Evolutionary conservation across 345 rosid species (phyloP).

Genomic region (Chamaenerion angustifolium): DNA sequence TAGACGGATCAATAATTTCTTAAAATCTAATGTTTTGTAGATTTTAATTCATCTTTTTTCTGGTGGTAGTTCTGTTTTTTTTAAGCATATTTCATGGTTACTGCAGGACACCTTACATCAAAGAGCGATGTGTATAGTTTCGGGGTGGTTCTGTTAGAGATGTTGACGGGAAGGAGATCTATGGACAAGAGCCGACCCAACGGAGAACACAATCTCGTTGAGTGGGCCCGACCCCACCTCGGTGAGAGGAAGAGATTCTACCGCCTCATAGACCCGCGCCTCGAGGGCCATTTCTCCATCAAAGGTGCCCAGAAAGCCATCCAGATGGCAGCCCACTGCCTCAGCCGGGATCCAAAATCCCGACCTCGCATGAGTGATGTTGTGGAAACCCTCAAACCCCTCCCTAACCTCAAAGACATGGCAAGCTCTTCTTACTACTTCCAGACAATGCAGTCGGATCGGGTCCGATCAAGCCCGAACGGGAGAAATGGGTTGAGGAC

Average conservation of each 20-base stretch:
- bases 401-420: slow-evolving; percentile 68
- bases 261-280: slow-evolving; percentile 72
- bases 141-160: slow-evolving; percentile 79
- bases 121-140: slow-evolving; percentile 84
- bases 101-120: slow-evolving; percentile 56
- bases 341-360: slow-evolving; percentile 80
- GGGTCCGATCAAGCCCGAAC: slow-evolving; percentile 11
- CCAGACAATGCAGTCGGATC: slow-evolving; percentile 19
- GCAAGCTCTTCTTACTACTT: slow-evolving; percentile 36
- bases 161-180: slow-evolving; percentile 70
- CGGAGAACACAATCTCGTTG: slow-evolving; percentile 87
- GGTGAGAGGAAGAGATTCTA: slow-evolving; percentile 65
- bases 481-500: slow-evolving; percentile 19
- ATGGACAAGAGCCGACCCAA: slow-evolving; percentile 91
- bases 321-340: slow-evolving; percentile 74
- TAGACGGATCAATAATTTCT: too few species aligned
- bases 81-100: background rate
- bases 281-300: slow-evolving; percentile 84
- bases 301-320: slow-evolving; percentile 82
- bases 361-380: slow-evolving; percentile 92
- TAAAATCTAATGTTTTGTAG: too few species aligned
- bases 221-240: slow-evolving; percentile 88
- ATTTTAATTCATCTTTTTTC: too few species aligned
- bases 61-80: background rate
- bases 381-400: slow-evolving; percentile 52